Percentiles rank a stretch among this genome's conserved stretches.
Conservation (phyloP, 2,329 filamentous ascomycete species). For the Diaporthe humulicola region DNA sequence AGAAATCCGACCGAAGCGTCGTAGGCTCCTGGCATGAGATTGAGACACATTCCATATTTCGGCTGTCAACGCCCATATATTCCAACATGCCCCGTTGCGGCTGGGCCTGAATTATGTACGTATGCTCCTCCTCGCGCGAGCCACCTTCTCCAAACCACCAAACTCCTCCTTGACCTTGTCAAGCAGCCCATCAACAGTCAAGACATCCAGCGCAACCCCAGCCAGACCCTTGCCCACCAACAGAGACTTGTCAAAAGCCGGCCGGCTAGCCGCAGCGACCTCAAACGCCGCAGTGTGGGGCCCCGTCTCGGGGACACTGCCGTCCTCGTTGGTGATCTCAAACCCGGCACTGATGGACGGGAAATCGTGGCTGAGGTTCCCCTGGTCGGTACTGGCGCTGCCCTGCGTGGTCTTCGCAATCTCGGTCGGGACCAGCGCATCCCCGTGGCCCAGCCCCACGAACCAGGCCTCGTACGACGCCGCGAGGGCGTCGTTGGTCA, state of each 20-base stretch:
- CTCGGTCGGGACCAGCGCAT: conserved; percentile 48
- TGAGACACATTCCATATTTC: neutral
- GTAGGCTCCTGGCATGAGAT: too few species aligned
- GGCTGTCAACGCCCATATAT: neutral
- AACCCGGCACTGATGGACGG: conserved; percentile 59
- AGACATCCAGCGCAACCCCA: neutral
- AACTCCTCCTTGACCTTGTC: conserved; percentile 20
- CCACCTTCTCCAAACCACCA: neutral
- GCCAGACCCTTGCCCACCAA: neutral
- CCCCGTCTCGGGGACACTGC: conserved; percentile 34
- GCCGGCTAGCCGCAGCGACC: neutral
- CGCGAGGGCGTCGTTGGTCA: conserved; percentile 47
- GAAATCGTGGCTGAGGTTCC: conserved; percentile 58
- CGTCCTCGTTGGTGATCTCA: conserved; percentile 51
- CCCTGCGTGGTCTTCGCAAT: neutral
- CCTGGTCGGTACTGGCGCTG: conserved; percentile 51
- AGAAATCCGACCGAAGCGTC: too few species aligned
- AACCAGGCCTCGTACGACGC: conserved; percentile 40
- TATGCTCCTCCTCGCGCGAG: conserved; percentile 6
- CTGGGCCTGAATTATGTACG: neutral
- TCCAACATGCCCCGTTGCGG: neutral
- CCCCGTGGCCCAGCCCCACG: conserved; percentile 43
- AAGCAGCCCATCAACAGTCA: neutral
- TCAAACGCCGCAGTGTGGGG: neutral
- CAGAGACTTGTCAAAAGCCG: conserved; percentile 1